phyloP scores from a whole-genome alignment of 176 grass and related monocot species.

The Cenchrus americanus region DNA sequence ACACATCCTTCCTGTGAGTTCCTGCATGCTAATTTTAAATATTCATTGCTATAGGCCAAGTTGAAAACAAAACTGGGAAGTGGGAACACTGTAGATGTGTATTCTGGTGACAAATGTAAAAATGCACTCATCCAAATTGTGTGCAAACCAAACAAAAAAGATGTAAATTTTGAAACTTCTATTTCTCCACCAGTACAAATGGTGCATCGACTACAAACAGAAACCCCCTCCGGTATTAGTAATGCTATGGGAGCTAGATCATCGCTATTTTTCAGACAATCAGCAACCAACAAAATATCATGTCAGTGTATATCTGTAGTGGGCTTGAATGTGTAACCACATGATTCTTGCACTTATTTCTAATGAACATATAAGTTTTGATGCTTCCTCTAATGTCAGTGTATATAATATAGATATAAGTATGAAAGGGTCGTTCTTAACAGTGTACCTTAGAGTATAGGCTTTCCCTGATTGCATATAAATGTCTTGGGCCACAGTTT shows the following conservation, averaged over 20 bases:
- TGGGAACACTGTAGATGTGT: background rate
- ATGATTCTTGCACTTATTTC: background rate
- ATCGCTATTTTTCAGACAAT: background rate
- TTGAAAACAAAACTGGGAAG: background rate
- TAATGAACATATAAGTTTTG: background rate
- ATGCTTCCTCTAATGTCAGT: background rate
- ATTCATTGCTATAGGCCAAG: constrained; percentile 6
- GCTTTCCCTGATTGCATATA: background rate
- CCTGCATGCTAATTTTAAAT: background rate
- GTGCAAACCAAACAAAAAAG: background rate
- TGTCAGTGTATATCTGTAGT: no score
- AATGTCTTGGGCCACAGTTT: background rate
- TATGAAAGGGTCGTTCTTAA: background rate
- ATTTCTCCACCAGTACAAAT: background rate
- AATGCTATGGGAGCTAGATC: background rate
- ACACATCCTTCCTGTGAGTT: constrained; percentile 8
- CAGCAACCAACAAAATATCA: constrained; percentile 1
- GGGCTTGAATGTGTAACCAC: background rate
- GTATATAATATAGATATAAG: background rate
- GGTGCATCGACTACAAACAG: background rate
- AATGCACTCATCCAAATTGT: background rate
- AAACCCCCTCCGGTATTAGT: background rate
- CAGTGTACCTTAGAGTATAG: background rate
- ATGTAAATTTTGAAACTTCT: background rate
- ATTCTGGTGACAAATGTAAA: constrained; percentile 4